Evolutionary conservation across 2,329 filamentous ascomycete genomes (phyloP), one percentile per base, ranked within the genome.

Genomic region (Trichoderma koningiopsis): DNA sequence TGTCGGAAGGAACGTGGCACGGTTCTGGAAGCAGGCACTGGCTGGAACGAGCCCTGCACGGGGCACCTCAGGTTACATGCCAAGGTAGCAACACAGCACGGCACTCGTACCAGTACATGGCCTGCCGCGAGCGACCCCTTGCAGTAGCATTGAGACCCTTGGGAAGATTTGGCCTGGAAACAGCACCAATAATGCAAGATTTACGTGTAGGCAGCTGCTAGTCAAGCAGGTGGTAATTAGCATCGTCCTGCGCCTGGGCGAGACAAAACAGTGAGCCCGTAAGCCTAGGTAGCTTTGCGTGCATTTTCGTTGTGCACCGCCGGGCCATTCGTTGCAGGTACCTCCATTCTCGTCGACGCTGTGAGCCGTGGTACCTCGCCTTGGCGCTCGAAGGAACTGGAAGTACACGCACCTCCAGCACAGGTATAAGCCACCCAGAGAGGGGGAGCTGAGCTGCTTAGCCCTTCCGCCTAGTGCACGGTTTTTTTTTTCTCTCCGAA

Each of bases 401-500:
- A 43, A 43, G 40, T 19, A 6, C 40, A 43, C 40, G 40, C 37
- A 31, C 22, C 37, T n/a, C 37, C 47, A 43, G 40, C 4, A 43
- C 40, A 47, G 13, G 63, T 43, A 47, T 53, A 57, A n/a, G 53
- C 63, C 37, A 35, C 63, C 52, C 11, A 7, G 55, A 31, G 27
- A 29, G 52, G 27, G 27, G 52, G n/a, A 49, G 47, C 47, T 49
- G 47, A 66, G 63, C 63, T 66, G 63, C 53, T 47, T 66, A 65
- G 52, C 35, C 62, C 62, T 29, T 7, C 22, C 52, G 33, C 5
- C 62, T 65, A 67, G 63, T 52, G 63, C 55, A 67, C 53, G 37
- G 35, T 52, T 47, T 37, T 52, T 57, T 58, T 68, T 68, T 53
- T 68, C 52, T 67, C 63, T 52, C 63, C 63, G 55, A 59, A 67